A percentile compares a stretch with the other conserved stretches of the same genome.
Conservation (phyloP, 169 alveolate genomes). For the Plasmodium fragile region DNA sequence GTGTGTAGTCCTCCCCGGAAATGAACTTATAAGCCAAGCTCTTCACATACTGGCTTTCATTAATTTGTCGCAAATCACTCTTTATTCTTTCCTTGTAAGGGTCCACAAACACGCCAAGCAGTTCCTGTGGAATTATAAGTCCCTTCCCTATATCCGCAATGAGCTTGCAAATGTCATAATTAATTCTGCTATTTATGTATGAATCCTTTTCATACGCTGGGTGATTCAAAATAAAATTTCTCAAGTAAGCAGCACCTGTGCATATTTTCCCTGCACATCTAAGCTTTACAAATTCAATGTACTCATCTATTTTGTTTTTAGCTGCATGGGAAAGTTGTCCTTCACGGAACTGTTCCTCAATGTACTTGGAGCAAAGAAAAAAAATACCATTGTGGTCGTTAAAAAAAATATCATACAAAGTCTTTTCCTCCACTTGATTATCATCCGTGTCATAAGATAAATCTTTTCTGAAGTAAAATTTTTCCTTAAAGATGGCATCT, state of each 20-base stretch:
- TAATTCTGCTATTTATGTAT: conserved; percentile 84
- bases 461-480: conserved; percentile 89
- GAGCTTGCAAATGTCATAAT: conserved; percentile 85
- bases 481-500: conserved; percentile 89
- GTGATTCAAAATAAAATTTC: conserved; percentile 90
- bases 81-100: conserved; percentile 67
- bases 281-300: conserved; percentile 82
- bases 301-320: conserved; percentile 76
- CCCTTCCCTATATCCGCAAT: conserved; percentile 74
- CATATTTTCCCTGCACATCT: conserved; percentile 90
- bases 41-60: conserved; percentile 60
- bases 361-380: conserved; percentile 61
- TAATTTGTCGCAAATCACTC: conserved; percentile 63
- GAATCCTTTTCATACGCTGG: conserved; percentile 92
- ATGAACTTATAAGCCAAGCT: conserved; percentile 53
- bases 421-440: conserved; percentile 76
- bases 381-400: conserved; percentile 84
- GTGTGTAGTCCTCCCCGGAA: conserved; percentile 64
- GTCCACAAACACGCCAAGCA: conserved; percentile 70
- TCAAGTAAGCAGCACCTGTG: conserved; percentile 92
- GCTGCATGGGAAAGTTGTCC: conserved; percentile 57
- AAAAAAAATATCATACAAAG: conserved; percentile 86
- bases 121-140: conserved; percentile 40
- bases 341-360: conserved; percentile 69
- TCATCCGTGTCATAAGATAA: conserved; percentile 70